Percentiles rank a stretch among this genome's conserved stretches.
phyloP scores from a whole-genome alignment of 805 yeast species.

The Kluyveromyces nonfermentans region DNA sequence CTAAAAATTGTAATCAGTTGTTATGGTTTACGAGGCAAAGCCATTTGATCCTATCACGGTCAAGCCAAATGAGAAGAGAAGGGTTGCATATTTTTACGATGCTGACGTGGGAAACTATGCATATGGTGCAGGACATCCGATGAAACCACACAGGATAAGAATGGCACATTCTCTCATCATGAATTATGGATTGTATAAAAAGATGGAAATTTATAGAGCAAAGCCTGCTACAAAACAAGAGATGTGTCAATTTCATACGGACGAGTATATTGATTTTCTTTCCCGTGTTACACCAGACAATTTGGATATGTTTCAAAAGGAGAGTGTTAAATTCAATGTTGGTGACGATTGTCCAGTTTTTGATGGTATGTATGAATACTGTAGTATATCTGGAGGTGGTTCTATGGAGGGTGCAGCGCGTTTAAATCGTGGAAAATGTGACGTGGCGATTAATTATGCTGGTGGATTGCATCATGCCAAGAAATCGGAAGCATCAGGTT shows the following conservation, averaged over 20 bases:
- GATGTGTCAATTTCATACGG: slow-evolving; percentile 72
- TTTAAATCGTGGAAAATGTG: slow-evolving; percentile 72
- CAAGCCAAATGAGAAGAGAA: slow-evolving; percentile 38
- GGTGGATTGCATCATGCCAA: slow-evolving; percentile 94
- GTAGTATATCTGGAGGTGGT: slow-evolving; percentile 79
- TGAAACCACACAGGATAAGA: slow-evolving; percentile 94
- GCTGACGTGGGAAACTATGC: slow-evolving; percentile 97
- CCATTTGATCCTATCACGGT: slow-evolving; percentile 59
- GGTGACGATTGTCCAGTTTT: slow-evolving; percentile 92
- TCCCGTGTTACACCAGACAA: slow-evolving; percentile 71
- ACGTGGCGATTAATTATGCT: slow-evolving; percentile 86
- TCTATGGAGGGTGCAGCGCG: slow-evolving; percentile 85
- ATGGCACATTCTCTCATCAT: slow-evolving; percentile 86
- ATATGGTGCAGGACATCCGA: slow-evolving; percentile 97
- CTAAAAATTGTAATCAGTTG: not conserved
- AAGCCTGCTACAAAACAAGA: slow-evolving; percentile 76
- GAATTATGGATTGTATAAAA: slow-evolving; percentile 74
- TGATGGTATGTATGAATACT: slow-evolving; percentile 68
- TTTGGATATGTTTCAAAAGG: slow-evolving; percentile 42
- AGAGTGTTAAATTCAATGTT: slow-evolving; percentile 66
- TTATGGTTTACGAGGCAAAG: slow-evolving; percentile 40
- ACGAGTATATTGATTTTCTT: slow-evolving; percentile 74
- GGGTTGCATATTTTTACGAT: slow-evolving; percentile 75
- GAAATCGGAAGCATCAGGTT: slow-evolving; percentile 82
- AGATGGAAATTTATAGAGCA: slow-evolving; percentile 85